Evolutionary conservation across 2,329 filamentous ascomycete genomes (phyloP), one percentile per base, ranked within the genome.

Genomic region (Xylariaceae sp.): DNA sequence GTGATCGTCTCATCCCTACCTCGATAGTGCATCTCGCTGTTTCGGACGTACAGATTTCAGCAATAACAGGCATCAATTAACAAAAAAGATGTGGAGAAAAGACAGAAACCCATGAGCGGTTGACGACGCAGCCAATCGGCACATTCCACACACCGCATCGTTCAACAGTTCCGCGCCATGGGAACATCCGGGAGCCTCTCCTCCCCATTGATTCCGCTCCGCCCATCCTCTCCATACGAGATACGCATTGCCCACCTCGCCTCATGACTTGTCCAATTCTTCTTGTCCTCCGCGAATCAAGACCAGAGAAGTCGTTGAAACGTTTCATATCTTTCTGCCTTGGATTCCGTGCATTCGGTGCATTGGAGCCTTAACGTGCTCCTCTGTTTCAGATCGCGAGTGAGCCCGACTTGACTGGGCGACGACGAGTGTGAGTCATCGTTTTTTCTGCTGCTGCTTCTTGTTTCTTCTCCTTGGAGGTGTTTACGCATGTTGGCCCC

Each of bases 361-460:
- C 60, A 59, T 60, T 56, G 61, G 59, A 54, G 59, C n/a, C 53
- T 13, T 4, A 8, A 4, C 30, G 37, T 18, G 8, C 34, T 48
- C 51, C 5, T 51, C 53, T 57, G 67, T 69, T 69, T 69, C 67
- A 69, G 63, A 67, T 69, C 67, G 44, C 6, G 42, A 51, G 13
- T 17, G 42, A 45, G 42, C n/a, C 5, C 42, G 9, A 13, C 8
- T 4, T 42, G 11, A 10, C 37, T 42, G 37, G 9, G 37, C 8
- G 15, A 50, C 17, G 11, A 11, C 48, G 18, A 50, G 18, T 30
- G 48, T 50, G 48, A 50, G 48, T 30, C 48, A 50, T 30, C 11
- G n/a, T 50, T 30, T 30, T 18, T 42, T 9, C 37, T 42, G 8
- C 3, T 13, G 9, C 37, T 42, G 11, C 9, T 9, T 39, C 56